Conservation (phyloP, 176 grass and related monocot genomes). For the Areca catechu region DNA sequence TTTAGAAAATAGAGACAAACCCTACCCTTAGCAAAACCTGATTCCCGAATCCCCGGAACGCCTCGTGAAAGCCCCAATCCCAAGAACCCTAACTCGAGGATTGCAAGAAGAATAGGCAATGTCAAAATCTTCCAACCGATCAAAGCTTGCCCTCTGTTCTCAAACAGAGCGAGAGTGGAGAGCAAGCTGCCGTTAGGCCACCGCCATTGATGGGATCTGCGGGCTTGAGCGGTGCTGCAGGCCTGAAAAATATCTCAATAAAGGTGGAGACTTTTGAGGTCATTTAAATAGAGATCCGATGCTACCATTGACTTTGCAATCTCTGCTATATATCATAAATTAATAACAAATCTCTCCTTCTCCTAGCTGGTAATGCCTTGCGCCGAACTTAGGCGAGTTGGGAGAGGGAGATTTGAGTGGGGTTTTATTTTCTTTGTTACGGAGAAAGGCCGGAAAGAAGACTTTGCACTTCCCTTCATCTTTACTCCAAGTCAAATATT, state of each 20-base stretch:
- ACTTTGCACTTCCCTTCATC: no score
- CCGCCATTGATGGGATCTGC: not conserved
- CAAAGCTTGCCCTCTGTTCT: no score
- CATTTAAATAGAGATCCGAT: not conserved
- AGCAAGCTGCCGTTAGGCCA: not conserved
- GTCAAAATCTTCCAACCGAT: no score
- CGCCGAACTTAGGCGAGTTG: not conserved
- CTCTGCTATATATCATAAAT: no score
- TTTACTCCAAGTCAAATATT: no score
- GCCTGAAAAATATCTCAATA: not conserved
- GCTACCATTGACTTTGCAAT: conserved; percentile 7
- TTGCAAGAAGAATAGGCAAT: not conserved
- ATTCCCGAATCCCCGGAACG: not conserved
- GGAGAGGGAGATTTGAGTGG: not conserved
- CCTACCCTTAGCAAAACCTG: not conserved
- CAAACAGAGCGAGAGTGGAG: no score
- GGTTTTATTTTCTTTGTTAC: not conserved
- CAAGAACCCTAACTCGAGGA: no score
- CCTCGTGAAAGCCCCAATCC: not conserved
- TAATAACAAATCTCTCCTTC: not conserved
- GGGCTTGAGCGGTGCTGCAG: not conserved
- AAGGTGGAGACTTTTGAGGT: not conserved
- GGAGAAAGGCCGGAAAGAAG: no score
- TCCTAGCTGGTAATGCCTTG: not conserved
- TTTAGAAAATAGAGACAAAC: not conserved